A percentile compares a stretch with the other conserved stretches of the same genome.
These are phyloP conservation scores for Mycena alexandri DNA, from an alignment of 768 basidiomycete species.

Conservation along the genomic window DNA sequence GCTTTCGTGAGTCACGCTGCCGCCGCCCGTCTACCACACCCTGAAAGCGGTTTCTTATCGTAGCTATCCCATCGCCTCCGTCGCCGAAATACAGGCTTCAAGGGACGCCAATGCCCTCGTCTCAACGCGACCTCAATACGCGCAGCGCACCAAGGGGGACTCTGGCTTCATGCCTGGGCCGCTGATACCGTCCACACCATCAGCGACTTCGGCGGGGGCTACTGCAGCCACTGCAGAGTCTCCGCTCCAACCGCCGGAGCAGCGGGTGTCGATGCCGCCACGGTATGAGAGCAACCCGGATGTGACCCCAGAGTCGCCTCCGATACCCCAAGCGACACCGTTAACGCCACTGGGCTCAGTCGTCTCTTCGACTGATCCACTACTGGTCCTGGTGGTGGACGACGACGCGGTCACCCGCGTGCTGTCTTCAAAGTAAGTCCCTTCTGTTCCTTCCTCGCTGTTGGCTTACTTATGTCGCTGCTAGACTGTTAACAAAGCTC, in stretches of 20 bases:
- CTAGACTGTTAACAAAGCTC: constrained; percentile 49
- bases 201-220: background rate
- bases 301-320: constrained; percentile 14
- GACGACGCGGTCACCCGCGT: constrained; percentile 53
- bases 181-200: constrained; percentile 1
- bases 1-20: constrained; percentile 33
- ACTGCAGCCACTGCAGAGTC: background rate
- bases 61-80: constrained; percentile 32
- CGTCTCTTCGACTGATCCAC: constrained; percentile 31
- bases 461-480: background rate
- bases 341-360: constrained; percentile 9
- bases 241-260: background rate
- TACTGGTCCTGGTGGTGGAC: constrained; percentile 48
- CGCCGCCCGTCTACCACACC: background rate
- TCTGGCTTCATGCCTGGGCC: constrained; percentile 5
- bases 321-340: constrained; percentile 20
- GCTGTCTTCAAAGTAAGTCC: constrained; percentile 32
- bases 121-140: background rate
- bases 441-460: background rate
- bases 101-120: constrained; percentile 30
- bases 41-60: background rate
- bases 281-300: constrained; percentile 26
- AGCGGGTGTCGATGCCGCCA: constrained; percentile 18
- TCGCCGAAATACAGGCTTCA: constrained; percentile 21
- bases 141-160: constrained; percentile 6